These are phyloP conservation scores for Saccharomycopsis selenospora DNA, from an alignment of 805 yeast species.

Conservation along the genomic window DNA sequence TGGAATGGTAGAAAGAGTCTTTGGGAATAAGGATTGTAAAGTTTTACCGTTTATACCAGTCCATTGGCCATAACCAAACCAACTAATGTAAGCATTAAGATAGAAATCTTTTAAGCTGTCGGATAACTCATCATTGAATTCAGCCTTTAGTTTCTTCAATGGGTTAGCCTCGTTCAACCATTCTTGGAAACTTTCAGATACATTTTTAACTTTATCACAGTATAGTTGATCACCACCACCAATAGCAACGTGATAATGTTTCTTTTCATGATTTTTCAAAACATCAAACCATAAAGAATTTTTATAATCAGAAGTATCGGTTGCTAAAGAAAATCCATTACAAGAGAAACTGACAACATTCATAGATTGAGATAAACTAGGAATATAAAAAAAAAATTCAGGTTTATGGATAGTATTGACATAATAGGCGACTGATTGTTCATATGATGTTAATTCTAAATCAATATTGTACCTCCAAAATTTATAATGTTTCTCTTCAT, in stretches of 20 bases:
- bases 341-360: conserved; percentile 80
- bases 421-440: conserved; percentile 57
- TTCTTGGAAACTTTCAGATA: conserved; percentile 43
- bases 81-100: conserved; percentile 62
- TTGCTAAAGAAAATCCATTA: conserved; percentile 78
- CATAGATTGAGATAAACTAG: conserved; percentile 59
- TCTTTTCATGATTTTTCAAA: conserved; percentile 51
- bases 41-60: conserved; percentile 60
- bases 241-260: conserved; percentile 82
- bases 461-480: conserved; percentile 65
- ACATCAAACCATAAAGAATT: conserved; percentile 88
- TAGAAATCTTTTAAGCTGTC: conserved; percentile 59
- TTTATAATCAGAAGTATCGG: conserved; percentile 58
- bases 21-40: conserved; percentile 58
- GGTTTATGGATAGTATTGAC: conserved; percentile 40
- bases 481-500: conserved; percentile 37
- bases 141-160: conserved; percentile 37
- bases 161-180: conserved; percentile 59
- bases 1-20: conserved; percentile 78
- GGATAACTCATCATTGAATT: conserved; percentile 40
- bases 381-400: conserved; percentile 63
- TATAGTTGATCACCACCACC: conserved; percentile 98
- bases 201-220: conserved; percentile 68
- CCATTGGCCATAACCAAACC: conserved; percentile 94
- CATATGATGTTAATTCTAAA: conserved; percentile 39